A percentile compares a stretch with the other conserved stretches of the same genome.
These are phyloP conservation scores for Candida tallmaniae DNA, from an alignment of 805 yeast genomes.

Conservation along the genomic window DNA sequence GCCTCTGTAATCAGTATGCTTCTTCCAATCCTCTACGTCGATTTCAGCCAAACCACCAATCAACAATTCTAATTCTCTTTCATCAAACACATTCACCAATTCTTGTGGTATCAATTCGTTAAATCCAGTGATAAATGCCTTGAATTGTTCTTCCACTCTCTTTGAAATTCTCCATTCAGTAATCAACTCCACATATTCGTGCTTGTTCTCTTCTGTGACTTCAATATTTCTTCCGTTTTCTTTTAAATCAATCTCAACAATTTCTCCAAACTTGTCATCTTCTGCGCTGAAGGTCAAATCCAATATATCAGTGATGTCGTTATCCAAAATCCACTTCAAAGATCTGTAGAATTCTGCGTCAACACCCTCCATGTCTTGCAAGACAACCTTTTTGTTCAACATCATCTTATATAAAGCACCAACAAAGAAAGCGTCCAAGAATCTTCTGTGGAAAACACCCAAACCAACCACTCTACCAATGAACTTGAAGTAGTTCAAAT, in stretches of 20 bases:
- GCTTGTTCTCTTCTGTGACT: slow-evolving; percentile 91
- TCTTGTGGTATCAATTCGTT: slow-evolving; percentile 97
- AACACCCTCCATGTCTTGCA: slow-evolving; percentile 98
- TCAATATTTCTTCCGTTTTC: slow-evolving; percentile 84
- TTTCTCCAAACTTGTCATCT: slow-evolving; percentile 94
- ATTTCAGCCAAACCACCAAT: slow-evolving; percentile 98
- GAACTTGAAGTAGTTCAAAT: slow-evolving; percentile 94
- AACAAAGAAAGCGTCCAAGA: slow-evolving; percentile 96
- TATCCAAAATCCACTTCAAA: slow-evolving; percentile 91
- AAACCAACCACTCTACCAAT: slow-evolving; percentile 98
- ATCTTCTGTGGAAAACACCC: slow-evolving; percentile 97
- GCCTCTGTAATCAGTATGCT: slow-evolving; percentile 97
- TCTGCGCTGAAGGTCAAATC: slow-evolving; percentile 85
- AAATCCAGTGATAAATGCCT: slow-evolving; percentile 95
- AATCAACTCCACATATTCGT: slow-evolving; percentile 89
- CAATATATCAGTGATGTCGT: slow-evolving; percentile 77
- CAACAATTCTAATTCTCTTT: slow-evolving; percentile 90
- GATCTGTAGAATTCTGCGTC: slow-evolving; percentile 96
- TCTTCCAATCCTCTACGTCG: slow-evolving; percentile 98
- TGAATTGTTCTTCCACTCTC: slow-evolving; percentile 93
- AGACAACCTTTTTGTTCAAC: slow-evolving; percentile 87
- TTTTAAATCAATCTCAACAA: slow-evolving; percentile 83
- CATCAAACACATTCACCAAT: slow-evolving; percentile 93
- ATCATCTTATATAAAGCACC: slow-evolving; percentile 98
- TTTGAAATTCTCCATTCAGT: slow-evolving; percentile 94